Conservation (phyloP, 1,284 basidiomycete genomes). For the Agroathelia rolfsii region DNA sequence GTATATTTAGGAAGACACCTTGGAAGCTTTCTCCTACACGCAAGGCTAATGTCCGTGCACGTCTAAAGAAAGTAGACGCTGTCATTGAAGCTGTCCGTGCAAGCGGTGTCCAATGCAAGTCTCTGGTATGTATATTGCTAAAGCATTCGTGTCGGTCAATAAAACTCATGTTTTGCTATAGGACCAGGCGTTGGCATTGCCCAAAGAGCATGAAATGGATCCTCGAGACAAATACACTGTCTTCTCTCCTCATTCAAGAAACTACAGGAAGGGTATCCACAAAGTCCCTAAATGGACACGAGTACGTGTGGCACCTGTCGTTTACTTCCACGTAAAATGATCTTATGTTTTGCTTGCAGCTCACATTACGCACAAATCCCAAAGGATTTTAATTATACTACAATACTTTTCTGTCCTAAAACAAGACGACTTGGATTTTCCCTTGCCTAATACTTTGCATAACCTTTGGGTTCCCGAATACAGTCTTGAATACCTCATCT, state of each 20-base stretch:
- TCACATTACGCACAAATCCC: slow-evolving; percentile 79
- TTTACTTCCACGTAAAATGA: slow-evolving; percentile 5
- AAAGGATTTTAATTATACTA: slow-evolving; percentile 64
- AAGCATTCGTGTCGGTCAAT: slow-evolving; percentile 1
- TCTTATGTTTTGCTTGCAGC: slow-evolving; percentile 29
- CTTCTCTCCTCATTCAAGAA: slow-evolving; percentile 61
- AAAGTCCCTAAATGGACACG: slow-evolving; percentile 93
- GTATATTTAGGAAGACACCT: slow-evolving; percentile 73
- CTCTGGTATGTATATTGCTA: slow-evolving; percentile 49
- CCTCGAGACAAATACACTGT: slow-evolving; percentile 93
- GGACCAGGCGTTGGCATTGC: slow-evolving; percentile 65
- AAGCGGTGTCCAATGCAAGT: slow-evolving; percentile 69
- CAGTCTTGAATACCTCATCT: slow-evolving; percentile 68
- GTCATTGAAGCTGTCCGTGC: slow-evolving; percentile 83
- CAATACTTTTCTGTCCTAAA: slow-evolving; percentile 29
- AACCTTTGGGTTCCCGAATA: slow-evolving; percentile 54
- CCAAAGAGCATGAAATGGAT: slow-evolving; percentile 83
- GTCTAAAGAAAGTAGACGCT: slow-evolving; percentile 86
- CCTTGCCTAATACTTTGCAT: slow-evolving; percentile 55
- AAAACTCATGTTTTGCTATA: slow-evolving; percentile 17
- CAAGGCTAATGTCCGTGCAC: slow-evolving; percentile 82
- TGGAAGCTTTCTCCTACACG: slow-evolving; percentile 88
- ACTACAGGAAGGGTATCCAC: slow-evolving; percentile 92
- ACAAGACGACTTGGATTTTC: slow-evolving; percentile 67
- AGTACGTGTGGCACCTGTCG: slow-evolving; percentile 36